Conservation (phyloP, 495 filamentous ascomycete species). For the Haplographium delicatum region DNA sequence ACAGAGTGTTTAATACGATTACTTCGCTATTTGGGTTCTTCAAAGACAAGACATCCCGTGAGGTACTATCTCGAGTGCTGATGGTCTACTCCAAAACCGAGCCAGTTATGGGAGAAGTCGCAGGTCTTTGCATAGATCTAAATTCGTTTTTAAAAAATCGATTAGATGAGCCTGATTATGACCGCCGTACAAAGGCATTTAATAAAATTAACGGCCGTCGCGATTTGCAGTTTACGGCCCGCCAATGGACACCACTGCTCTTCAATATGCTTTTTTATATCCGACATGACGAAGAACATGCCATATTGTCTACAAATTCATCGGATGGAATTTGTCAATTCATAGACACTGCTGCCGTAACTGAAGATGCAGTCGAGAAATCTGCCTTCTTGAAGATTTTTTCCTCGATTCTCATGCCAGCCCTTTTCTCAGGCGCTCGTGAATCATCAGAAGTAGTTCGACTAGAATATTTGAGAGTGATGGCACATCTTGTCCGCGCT, state of each 20-base stretch:
- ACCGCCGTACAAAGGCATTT: slow-evolving; percentile 73
- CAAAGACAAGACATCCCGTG: slow-evolving; percentile 68
- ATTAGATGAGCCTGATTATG: slow-evolving; percentile 82
- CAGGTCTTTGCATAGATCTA: slow-evolving; percentile 67
- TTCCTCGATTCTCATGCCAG: slow-evolving; percentile 60
- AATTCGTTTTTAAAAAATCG: slow-evolving; percentile 67
- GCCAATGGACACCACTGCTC: slow-evolving; percentile 85
- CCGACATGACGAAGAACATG: slow-evolving; percentile 80
- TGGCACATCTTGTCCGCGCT: slow-evolving; percentile 69
- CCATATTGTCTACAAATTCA: slow-evolving; percentile 73
- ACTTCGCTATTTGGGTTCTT: slow-evolving; percentile 81
- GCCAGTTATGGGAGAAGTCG: slow-evolving; percentile 53
- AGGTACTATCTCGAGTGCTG: slow-evolving; percentile 66
- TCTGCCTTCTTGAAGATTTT: slow-evolving; percentile 42
- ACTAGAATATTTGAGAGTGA: slow-evolving; percentile 68
- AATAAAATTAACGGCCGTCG: slow-evolving; percentile 57
- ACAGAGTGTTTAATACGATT: slow-evolving; percentile 54
- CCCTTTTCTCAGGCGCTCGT: slow-evolving; percentile 65
- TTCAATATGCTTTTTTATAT: slow-evolving; percentile 89
- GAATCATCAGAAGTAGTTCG: slow-evolving; percentile 80
- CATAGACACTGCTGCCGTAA: slow-evolving; percentile 49
- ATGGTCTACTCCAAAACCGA: slow-evolving; percentile 60
- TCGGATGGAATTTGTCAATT: slow-evolving; percentile 78
- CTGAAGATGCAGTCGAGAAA: slow-evolving; percentile 29
- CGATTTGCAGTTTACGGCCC: slow-evolving; percentile 50